These are phyloP conservation scores for Alternaria gansuensis DNA, from an alignment of 2,329 filamentous ascomycete species.

Conservation along the genomic window DNA sequence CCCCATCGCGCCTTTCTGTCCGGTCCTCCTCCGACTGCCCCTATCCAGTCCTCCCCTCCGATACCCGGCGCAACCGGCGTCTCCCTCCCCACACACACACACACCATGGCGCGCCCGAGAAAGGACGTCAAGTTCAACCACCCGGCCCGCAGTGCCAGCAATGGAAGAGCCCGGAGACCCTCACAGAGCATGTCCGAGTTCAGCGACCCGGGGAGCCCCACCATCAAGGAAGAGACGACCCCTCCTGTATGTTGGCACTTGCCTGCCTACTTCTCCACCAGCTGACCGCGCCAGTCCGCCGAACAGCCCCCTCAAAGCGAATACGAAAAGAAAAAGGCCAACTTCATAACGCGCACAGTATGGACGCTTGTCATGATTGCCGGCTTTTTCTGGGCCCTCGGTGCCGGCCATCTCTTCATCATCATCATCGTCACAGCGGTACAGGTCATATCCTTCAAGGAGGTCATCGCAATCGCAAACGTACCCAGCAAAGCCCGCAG, in stretches of 20 bases:
- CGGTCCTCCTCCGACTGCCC: slow-evolving; percentile 2
- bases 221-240: slow-evolving; percentile 53
- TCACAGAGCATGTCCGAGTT: slow-evolving; percentile 76
- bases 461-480: slow-evolving; percentile 97
- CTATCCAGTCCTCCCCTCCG: background rate
- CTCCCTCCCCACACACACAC: slow-evolving; percentile 10
- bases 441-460: slow-evolving; percentile 98
- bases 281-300: slow-evolving; percentile 45
- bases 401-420: slow-evolving; percentile 97
- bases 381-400: slow-evolving; percentile 88
- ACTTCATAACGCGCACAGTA: slow-evolving; percentile 94
- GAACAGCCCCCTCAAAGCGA: slow-evolving; percentile 65
- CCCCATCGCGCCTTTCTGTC: slow-evolving; percentile 6
- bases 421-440: slow-evolving; percentile 91
- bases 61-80: slow-evolving; percentile 14
- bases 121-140: slow-evolving; percentile 70
- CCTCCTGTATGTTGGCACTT: slow-evolving; percentile 18
- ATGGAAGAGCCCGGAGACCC: slow-evolving; percentile 64
- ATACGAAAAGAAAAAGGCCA: slow-evolving; percentile 98
- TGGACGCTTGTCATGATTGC: slow-evolving; percentile 99
- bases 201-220: slow-evolving; percentile 66
- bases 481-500: slow-evolving; percentile 91
- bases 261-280: slow-evolving; percentile 9
- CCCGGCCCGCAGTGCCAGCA: slow-evolving; percentile 55
- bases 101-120: slow-evolving; percentile 55